phyloP scores from a whole-genome alignment of 345 rosid species.

The Citrus trifoliata region DNA sequence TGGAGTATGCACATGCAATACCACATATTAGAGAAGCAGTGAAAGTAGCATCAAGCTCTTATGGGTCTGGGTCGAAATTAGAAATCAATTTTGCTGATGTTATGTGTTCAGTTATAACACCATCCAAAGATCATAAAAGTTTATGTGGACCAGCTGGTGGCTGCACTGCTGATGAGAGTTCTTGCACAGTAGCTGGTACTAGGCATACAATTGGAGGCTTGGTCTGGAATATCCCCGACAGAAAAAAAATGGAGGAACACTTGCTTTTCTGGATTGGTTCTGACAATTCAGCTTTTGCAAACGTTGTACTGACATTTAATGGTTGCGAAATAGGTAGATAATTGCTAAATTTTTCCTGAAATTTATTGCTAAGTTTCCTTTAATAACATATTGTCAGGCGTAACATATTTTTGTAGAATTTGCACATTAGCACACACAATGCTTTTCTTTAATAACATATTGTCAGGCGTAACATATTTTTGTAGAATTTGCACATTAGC shows the following conservation, averaged over 20 bases:
- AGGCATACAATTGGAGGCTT: conserved; percentile 66
- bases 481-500: too few species aligned
- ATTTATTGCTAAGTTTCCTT: neutral
- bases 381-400: too few species aligned
- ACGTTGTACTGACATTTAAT: conserved; percentile 76
- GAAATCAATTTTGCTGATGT: conserved; percentile 55
- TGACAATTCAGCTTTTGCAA: conserved; percentile 74
- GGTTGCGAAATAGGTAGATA: conserved; percentile 76
- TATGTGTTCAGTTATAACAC: conserved; percentile 45
- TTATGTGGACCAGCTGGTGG: conserved; percentile 25
- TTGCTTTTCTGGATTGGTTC: conserved; percentile 79
- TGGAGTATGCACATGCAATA: conserved; percentile 73
- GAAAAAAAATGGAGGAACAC: conserved; percentile 65
- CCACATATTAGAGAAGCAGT: conserved; percentile 45
- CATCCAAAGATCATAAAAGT: conserved; percentile 33
- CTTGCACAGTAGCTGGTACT: conserved; percentile 19
- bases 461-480: too few species aligned
- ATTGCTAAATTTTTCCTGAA: conserved; percentile 8
- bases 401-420: too few species aligned
- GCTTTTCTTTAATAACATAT: too few species aligned
- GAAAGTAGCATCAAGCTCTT: conserved; percentile 26
- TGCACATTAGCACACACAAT: too few species aligned
- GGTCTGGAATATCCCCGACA: conserved; percentile 62
- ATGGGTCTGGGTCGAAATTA: conserved; percentile 16
- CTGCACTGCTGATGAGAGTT: conserved; percentile 20